Conservation (phyloP, 2,329 filamentous ascomycete species). For the Talaromyces sp. region DNA sequence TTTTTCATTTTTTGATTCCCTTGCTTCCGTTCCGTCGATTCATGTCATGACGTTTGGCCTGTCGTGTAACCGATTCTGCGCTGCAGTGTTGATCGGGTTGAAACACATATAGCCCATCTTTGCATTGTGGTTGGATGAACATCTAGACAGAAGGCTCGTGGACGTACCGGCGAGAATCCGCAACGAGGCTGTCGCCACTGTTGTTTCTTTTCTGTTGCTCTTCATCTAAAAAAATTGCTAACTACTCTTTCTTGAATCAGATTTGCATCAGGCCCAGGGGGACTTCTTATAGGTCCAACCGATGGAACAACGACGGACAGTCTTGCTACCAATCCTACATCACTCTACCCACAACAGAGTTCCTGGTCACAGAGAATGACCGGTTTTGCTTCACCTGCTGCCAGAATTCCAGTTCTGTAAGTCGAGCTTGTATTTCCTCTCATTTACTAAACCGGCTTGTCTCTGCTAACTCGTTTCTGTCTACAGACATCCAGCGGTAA, state of each 20-base stretch:
- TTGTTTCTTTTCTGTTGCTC: not conserved
- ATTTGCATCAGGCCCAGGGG: slow-evolving; percentile 48
- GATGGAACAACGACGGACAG: slow-evolving; percentile 29
- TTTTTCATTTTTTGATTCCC: not conserved
- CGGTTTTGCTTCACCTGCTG: slow-evolving; percentile 30
- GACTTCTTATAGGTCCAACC: slow-evolving; percentile 49
- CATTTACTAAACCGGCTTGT: not conserved
- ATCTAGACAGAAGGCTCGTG: slow-evolving; percentile 6
- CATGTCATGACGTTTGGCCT: not conserved
- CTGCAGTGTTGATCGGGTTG: slow-evolving; percentile 1
- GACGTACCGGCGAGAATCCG: slow-evolving; percentile 26
- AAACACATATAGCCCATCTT: not conserved
- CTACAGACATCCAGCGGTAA: slow-evolving; percentile 47
- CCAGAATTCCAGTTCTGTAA: slow-evolving; percentile 41
- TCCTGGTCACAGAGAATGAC: slow-evolving; percentile 38
- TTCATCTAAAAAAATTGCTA: not conserved
- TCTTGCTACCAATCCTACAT: slow-evolving; percentile 32
- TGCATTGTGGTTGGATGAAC: slow-evolving; percentile 7
- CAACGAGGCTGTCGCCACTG: not conserved
- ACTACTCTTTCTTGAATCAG: slow-evolving; percentile 36
- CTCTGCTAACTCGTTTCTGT: slow-evolving; percentile 5
- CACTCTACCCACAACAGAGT: slow-evolving; percentile 35
- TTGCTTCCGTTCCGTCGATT: not conserved
- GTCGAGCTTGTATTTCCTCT: slow-evolving; percentile 17
- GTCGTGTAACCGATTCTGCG: not conserved